Conservation (phyloP, 495 filamentous ascomycete species). For the Penicillium silybi region DNA sequence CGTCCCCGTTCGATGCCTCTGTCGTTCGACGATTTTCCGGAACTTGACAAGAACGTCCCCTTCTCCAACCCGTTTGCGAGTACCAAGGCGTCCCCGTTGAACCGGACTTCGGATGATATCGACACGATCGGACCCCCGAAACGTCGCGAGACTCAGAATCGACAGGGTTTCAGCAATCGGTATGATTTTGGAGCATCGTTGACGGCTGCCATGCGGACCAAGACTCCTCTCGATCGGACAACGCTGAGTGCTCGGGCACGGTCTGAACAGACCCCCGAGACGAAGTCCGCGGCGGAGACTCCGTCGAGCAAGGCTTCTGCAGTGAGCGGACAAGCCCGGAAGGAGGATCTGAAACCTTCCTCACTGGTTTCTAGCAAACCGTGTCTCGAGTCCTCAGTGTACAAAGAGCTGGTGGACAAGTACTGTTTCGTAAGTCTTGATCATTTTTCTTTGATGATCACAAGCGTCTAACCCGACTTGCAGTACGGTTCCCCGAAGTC, state of each 20-base stretch:
- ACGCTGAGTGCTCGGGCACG: conserved; percentile 38
- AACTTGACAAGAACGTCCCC: conserved; percentile 51
- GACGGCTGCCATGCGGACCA: conserved; percentile 68
- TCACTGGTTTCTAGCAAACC: conserved; percentile 57
- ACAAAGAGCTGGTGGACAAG: conserved; percentile 92
- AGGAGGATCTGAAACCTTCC: conserved; percentile 39
- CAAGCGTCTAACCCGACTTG: conserved; percentile 10
- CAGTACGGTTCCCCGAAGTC: conserved; percentile 47
- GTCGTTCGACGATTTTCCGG: conserved; percentile 67
- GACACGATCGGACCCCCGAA: conserved; percentile 43
- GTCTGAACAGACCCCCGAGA: conserved; percentile 13
- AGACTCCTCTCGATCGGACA: conserved; percentile 53
- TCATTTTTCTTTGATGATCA: not conserved
- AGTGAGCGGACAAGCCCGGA: conserved; percentile 18
- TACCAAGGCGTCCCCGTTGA: conserved; percentile 48
- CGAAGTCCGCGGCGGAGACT: conserved; percentile 6
- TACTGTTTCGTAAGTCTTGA: conserved; percentile 91
- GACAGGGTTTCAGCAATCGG: conserved; percentile 80
- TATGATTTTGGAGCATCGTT: conserved; percentile 94
- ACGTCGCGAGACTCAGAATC: conserved; percentile 55
- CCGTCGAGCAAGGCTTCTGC: conserved; percentile 14
- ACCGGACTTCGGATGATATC: conserved; percentile 26
- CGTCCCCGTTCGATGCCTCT: conserved; percentile 61
- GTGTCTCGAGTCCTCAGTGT: conserved; percentile 73
- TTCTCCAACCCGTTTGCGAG: conserved; percentile 55